phyloP scores from a whole-genome alignment of 495 filamentous ascomycete species.

The Aspergillus affinis region DNA sequence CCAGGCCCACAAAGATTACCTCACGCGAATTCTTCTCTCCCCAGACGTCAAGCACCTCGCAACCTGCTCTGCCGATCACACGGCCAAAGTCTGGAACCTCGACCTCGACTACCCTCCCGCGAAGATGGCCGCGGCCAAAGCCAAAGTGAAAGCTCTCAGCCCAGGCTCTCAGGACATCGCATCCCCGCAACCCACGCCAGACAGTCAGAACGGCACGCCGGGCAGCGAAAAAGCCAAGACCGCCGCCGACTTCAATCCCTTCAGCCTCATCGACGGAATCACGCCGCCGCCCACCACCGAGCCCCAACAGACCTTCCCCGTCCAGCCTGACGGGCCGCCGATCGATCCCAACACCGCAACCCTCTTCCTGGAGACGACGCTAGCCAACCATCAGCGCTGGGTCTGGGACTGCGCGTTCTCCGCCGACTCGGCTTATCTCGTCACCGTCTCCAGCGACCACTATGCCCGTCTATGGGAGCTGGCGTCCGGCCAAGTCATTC shows the following conservation, averaged over 20 bases:
- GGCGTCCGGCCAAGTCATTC: slow-evolving; percentile 77
- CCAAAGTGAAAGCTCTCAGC: slow-evolving; percentile 23
- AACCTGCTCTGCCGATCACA: slow-evolving; percentile 96
- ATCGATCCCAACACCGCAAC: slow-evolving; percentile 47
- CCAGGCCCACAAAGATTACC: slow-evolving; percentile 87
- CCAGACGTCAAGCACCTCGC: slow-evolving; percentile 97
- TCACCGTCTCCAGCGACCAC: slow-evolving; percentile 97
- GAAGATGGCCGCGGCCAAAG: slow-evolving; percentile 38
- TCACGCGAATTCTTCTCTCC: slow-evolving; percentile 92
- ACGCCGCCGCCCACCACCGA: slow-evolving; percentile 16
- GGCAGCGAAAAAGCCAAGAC: slow-evolving; percentile 14
- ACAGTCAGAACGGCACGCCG: slow-evolving; percentile 18
- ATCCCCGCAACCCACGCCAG: slow-evolving; percentile 15
- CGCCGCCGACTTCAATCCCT: slow-evolving; percentile 21
- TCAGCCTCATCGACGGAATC: slow-evolving; percentile 21
- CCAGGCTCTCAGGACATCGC: slow-evolving; percentile 20
- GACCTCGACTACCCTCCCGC: slow-evolving; percentile 54
- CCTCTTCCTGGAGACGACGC: slow-evolving; percentile 83
- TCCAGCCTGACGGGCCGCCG: slow-evolving; percentile 46
- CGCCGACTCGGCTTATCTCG: slow-evolving; percentile 92
- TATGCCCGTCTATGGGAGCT: slow-evolving; percentile 98
- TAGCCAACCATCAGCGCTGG: slow-evolving; percentile 95
- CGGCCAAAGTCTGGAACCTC: slow-evolving; percentile 95
- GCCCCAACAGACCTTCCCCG: slow-evolving; percentile 39
- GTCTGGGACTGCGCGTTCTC: slow-evolving; percentile 99